Conservation (phyloP, 306 rosid species). For the Pueraria montana region DNA sequence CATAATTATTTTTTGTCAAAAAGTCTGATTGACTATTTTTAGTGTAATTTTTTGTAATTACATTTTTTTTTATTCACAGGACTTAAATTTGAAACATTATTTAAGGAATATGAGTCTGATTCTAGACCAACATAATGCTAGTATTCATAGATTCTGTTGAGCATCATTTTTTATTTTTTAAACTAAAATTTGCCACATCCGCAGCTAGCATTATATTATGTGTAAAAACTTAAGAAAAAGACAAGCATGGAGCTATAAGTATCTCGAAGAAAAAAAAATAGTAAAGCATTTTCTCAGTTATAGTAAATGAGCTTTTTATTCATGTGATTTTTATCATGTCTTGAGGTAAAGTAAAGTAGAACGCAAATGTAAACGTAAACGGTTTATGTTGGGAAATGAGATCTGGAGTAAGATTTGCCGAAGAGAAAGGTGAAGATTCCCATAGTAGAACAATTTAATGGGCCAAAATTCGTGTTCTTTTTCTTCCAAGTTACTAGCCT, state of each 20-base stretch:
- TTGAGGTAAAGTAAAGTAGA: slow-evolving; percentile 4
- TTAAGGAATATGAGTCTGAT: no score
- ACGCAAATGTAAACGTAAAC: background rate
- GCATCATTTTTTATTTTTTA: no score
- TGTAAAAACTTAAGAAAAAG: background rate
- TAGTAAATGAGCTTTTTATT: background rate
- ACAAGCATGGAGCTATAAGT: slow-evolving; percentile 3
- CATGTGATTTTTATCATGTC: background rate
- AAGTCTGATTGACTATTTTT: no score
- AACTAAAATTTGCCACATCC: background rate
- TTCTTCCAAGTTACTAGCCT: background rate
- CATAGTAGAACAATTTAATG: background rate
- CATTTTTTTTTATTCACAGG: no score
- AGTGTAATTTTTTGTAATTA: no score
- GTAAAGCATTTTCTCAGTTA: slow-evolving; percentile 23
- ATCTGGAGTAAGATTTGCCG: slow-evolving; percentile 22
- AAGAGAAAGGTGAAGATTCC: slow-evolving; percentile 40
- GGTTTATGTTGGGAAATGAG: slow-evolving; percentile 14
- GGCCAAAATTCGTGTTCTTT: slow-evolving; percentile 34
- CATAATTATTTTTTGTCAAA: no score
- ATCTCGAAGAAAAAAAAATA: background rate
- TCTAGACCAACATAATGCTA: no score
- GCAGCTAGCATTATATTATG: background rate
- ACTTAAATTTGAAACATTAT: no score
- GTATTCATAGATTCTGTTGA: no score